phyloP scores from a whole-genome alignment of 768 basidiomycete genomes.

The Baorangia bicolor region DNA sequence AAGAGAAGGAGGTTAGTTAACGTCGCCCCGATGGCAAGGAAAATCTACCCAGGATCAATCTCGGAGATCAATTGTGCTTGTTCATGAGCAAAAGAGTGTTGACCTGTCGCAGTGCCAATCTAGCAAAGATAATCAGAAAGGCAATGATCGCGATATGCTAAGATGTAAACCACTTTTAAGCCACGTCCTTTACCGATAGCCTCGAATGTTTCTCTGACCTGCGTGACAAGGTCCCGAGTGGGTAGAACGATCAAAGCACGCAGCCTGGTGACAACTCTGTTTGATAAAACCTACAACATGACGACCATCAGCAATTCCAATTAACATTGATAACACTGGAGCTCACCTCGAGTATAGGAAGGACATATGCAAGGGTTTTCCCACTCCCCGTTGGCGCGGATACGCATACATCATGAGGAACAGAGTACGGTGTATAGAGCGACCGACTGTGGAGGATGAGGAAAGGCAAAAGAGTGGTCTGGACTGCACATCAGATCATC shows the following conservation, averaged over 20 bases:
- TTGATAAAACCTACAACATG: conserved; percentile 57
- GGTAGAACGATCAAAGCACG: conserved; percentile 90
- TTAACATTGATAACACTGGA: not conserved
- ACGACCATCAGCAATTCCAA: not conserved
- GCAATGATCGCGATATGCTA: not conserved
- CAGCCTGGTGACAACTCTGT: conserved; percentile 75
- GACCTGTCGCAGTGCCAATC: conserved; percentile 86
- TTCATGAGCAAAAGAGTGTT: conserved; percentile 92
- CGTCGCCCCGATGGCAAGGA: not conserved
- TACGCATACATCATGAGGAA: conserved; percentile 82
- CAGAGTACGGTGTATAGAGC: conserved; percentile 64
- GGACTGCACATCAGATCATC: conserved; percentile 53
- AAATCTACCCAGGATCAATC: conserved; percentile 47
- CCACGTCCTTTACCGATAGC: conserved; percentile 80
- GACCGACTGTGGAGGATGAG: conserved; percentile 53
- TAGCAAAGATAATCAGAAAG: conserved; percentile 22
- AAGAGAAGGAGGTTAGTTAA: not conserved
- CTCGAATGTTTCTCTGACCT: conserved; percentile 93
- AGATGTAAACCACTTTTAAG: conserved; percentile 57
- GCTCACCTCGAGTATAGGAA: conserved; percentile 86
- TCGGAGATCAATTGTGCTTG: conserved; percentile 78
- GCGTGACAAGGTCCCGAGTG: conserved; percentile 88
- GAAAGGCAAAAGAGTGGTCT: conserved; percentile 84
- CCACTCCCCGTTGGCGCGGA: conserved; percentile 98
- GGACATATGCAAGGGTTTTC: conserved; percentile 93